Evolutionary conservation across 78 protist genomes (phyloP).

Genomic region (Pelomyxa schiedti): DNA sequence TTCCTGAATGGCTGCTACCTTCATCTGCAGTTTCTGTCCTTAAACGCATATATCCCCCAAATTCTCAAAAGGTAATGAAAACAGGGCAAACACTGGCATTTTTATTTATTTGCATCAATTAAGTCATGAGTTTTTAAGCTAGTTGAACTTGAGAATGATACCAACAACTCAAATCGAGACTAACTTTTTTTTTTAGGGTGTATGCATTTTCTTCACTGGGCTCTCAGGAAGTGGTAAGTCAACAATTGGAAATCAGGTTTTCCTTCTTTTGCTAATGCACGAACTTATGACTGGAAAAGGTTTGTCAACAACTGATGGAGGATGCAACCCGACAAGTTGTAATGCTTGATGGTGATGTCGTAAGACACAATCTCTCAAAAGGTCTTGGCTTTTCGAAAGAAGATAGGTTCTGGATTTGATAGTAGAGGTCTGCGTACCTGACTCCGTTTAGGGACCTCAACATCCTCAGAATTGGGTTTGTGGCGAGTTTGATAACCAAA

Average conservation of each 20-base stretch:
- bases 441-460: slow-evolving; percentile 27
- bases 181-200: slow-evolving; percentile 6
- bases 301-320: no score
- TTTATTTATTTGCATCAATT: no score
- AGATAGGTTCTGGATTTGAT: slow-evolving; percentile 8
- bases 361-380: neutral
- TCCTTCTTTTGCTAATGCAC: slow-evolving; percentile 16
- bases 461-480: slow-evolving; percentile 40
- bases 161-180: neutral
- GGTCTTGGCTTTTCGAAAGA: neutral
- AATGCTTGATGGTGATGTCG: slow-evolving; percentile 1
- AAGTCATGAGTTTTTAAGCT: neutral
- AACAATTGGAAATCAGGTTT: slow-evolving; percentile 45
- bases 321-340: neutral
- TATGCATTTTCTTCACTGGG: slow-evolving; percentile 47
- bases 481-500: slow-evolving; percentile 27
- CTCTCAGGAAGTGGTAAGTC: slow-evolving; percentile 41
- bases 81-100: no score
- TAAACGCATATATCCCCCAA: neutral
- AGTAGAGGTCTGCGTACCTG: slow-evolving; percentile 10
- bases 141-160: neutral
- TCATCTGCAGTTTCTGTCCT: neutral
- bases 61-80: neutral
- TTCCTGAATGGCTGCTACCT: neutral
- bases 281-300: no score